Evolutionary conservation across 208 protist genomes (phyloP).

Genomic region (Phytomonas sp.): DNA sequence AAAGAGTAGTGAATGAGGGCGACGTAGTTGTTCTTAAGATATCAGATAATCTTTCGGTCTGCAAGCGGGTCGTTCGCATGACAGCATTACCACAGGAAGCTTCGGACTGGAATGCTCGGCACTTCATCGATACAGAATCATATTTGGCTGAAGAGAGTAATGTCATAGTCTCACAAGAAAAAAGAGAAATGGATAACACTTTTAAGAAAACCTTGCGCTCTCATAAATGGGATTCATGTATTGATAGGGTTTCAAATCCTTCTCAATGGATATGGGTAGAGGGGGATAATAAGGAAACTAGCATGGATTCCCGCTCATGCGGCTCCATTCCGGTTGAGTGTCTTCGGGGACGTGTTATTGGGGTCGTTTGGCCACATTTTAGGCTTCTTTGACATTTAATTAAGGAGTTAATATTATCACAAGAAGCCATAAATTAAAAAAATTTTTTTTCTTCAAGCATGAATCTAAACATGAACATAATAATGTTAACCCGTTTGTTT

Average conservation of each 20-base stretch:
- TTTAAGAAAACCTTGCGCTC: constrained; percentile 22
- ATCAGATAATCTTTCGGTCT: constrained; percentile 49
- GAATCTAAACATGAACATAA: no score
- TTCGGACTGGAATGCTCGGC: constrained; percentile 26
- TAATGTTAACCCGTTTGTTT: no score
- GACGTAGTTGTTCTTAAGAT: constrained; percentile 74
- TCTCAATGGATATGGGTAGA: constrained; percentile 73
- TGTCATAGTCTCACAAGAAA: constrained; percentile 1
- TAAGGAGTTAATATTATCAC: neutral
- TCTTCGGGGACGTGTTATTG: constrained; percentile 45
- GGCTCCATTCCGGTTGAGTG: constrained; percentile 70
- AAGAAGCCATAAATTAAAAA: neutral
- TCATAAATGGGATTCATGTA: constrained; percentile 62
- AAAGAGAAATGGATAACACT: neutral
- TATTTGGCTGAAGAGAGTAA: neutral
- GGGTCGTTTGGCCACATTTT: constrained; percentile 23
- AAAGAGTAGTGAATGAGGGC: constrained; percentile 23
- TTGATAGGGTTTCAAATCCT: constrained; percentile 28
- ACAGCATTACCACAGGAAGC: constrained; percentile 25
- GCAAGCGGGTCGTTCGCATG: constrained; percentile 60
- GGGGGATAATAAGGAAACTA: constrained; percentile 66
- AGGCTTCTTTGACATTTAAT: neutral
- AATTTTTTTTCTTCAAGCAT: no score
- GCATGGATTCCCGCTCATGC: constrained; percentile 64
- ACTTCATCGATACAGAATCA: constrained; percentile 27